Evolutionary conservation across 1,284 basidiomycete genomes (phyloP).

Genomic region (Cutaneotrichosporon spelunceum): DNA sequence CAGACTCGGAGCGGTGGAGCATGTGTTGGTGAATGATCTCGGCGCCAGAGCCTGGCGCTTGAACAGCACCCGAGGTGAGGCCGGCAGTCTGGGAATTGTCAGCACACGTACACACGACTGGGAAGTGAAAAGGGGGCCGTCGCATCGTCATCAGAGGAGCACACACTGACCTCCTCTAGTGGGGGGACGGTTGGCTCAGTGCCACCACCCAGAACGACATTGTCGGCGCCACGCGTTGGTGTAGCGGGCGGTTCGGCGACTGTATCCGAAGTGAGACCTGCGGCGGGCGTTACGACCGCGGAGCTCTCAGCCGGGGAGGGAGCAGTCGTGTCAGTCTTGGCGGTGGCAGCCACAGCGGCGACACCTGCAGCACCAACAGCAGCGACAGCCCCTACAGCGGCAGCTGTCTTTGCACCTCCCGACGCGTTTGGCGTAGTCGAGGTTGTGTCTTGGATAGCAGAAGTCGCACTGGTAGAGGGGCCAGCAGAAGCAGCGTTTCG

Average conservation of each 20-base stretch:
- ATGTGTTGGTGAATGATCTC: conserved; percentile 36
- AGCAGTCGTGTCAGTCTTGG: not conserved
- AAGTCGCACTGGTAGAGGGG: conserved; percentile 6
- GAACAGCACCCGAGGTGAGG: conserved; percentile 65
- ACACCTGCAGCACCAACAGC: conserved; percentile 4
- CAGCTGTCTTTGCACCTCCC: not conserved
- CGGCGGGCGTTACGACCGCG: not conserved
- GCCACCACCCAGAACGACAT: not conserved
- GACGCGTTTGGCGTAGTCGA: not conserved
- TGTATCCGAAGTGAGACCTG: not conserved
- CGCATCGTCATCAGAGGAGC: not conserved
- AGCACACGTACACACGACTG: not conserved
- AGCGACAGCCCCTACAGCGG: not conserved
- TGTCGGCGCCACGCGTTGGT: not conserved
- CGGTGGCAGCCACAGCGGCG: conserved; percentile 3
- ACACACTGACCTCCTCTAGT: conserved; percentile 40
- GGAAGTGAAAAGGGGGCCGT: not conserved
- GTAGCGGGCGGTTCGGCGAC: not conserved
- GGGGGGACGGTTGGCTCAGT: conserved; percentile 36
- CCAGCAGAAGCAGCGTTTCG: not conserved
- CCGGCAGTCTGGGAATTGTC: conserved; percentile 59
- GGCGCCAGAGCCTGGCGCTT: conserved; percentile 64
- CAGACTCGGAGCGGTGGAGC: conserved; percentile 36
- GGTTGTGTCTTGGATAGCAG: conserved; percentile 1
- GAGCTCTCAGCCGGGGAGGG: not conserved